Conservation (phyloP, 768 basidiomycete species). For the Neoboletus magnificus region DNA sequence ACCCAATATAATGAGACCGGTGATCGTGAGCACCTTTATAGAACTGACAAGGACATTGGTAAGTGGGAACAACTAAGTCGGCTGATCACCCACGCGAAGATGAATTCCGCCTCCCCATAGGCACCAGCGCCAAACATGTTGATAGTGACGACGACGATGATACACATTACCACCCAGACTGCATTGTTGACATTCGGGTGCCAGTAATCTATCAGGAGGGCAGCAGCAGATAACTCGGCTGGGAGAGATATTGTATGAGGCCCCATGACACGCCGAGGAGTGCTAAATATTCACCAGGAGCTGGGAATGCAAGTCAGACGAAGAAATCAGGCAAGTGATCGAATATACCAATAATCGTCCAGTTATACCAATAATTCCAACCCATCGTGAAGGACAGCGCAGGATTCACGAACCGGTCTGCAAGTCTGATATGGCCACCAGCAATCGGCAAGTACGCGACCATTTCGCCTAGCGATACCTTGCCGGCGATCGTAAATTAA, state of each 20-base stretch:
- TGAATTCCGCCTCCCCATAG: conserved; percentile 84
- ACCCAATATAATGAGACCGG: conserved; percentile 66
- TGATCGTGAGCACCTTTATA: conserved; percentile 87
- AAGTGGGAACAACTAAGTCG: not conserved
- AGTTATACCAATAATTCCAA: conserved; percentile 53
- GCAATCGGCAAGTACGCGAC: conserved; percentile 73
- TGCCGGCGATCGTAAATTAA: not conserved
- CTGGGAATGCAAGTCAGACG: conserved; percentile 8
- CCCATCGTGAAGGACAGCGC: conserved; percentile 59
- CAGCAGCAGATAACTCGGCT: conserved; percentile 43
- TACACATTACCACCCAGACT: conserved; percentile 75
- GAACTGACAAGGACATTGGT: conserved; percentile 37
- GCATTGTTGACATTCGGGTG: conserved; percentile 54
- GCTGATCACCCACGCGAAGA: conserved; percentile 58
- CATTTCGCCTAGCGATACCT: conserved; percentile 62
- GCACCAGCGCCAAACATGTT: conserved; percentile 74
- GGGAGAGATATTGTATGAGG: conserved; percentile 3
- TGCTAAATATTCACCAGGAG: conserved; percentile 20
- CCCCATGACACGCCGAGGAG: not conserved
- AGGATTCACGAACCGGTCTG: conserved; percentile 79
- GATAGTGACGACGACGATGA: conserved; percentile 72
- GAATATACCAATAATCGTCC: conserved; percentile 24
- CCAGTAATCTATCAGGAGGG: conserved; percentile 79
- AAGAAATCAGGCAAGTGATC: not conserved
- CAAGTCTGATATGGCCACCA: conserved; percentile 77